Evolutionary conservation across 2,329 filamentous ascomycete species (phyloP).

Genomic region (Ilyonectria sp.): DNA sequence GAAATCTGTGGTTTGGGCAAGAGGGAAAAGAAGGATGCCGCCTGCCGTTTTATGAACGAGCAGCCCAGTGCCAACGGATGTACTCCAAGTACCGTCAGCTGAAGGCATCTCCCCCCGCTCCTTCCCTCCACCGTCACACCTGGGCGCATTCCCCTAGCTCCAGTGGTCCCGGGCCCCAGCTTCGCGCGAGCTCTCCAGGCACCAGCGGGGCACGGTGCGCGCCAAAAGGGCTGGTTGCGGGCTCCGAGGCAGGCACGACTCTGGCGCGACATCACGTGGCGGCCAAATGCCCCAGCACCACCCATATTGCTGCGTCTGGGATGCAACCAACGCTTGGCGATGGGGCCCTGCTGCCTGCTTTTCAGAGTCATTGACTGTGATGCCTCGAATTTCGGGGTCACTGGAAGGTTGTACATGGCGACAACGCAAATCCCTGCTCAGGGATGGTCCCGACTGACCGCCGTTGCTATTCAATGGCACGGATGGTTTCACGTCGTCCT

Average conservation of each 20-base stretch:
- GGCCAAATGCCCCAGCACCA: neutral
- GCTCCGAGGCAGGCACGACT: slow-evolving; percentile 37
- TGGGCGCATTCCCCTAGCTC: slow-evolving; percentile 5
- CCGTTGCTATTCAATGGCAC: no score
- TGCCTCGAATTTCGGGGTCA: neutral
- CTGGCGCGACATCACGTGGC: slow-evolving; percentile 48
- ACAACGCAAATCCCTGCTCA: neutral
- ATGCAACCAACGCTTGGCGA: neutral
- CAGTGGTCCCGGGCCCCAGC: slow-evolving; percentile 12
- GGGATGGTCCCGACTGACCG: no score
- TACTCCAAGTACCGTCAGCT: slow-evolving; percentile 15
- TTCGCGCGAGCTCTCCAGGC: slow-evolving; percentile 37
- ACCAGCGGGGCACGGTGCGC: slow-evolving; percentile 48
- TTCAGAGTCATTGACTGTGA: slow-evolving; percentile 16
- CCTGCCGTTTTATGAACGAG: slow-evolving; percentile 26
- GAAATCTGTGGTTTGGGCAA: slow-evolving; percentile 15
- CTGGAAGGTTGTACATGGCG: neutral
- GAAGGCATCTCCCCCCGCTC: slow-evolving; percentile 21
- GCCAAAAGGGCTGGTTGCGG: slow-evolving; percentile 22
- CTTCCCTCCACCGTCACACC: slow-evolving; percentile 8
- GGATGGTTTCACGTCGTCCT: no score
- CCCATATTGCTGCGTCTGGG: neutral
- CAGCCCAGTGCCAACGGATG: slow-evolving; percentile 1
- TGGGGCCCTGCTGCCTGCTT: slow-evolving; percentile 27
- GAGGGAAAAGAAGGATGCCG: slow-evolving; percentile 13